Evolutionary conservation across 129 eudicot genomes (phyloP).

Genomic region (Glebionis coronaria): DNA sequence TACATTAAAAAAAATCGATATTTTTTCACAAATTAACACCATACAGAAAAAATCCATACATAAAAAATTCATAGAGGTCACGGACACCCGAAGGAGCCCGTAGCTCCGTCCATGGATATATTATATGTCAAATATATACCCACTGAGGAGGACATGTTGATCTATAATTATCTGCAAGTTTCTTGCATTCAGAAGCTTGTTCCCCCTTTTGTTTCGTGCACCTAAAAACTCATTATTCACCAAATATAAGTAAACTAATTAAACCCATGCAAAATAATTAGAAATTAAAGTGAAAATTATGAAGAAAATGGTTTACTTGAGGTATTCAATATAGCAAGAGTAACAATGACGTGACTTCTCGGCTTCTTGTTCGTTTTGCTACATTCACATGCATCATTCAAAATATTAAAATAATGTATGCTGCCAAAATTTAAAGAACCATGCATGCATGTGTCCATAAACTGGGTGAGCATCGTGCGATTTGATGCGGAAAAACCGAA

Average conservation of each 20-base stretch:
- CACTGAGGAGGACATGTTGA: slow-evolving; percentile 19
- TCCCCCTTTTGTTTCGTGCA: slow-evolving; percentile 22
- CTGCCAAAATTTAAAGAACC: neutral
- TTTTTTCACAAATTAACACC: no score
- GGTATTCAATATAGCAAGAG: slow-evolving; percentile 15
- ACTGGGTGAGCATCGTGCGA: no score
- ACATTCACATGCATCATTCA: no score
- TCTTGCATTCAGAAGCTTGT: slow-evolving; percentile 24
- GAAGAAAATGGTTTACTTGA: neutral
- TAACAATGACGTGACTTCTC: slow-evolving; percentile 19
- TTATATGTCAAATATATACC: no score
- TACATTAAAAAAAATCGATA: no score
- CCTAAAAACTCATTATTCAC: neutral
- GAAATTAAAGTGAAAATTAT: neutral
- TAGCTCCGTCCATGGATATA: no score
- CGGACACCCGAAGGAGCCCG: no score
- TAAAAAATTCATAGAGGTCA: no score
- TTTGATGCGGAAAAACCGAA: no score
- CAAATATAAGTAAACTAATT: neutral
- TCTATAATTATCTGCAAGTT: slow-evolving; percentile 16
- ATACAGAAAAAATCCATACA: no score
- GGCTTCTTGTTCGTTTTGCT: slow-evolving; percentile 6
- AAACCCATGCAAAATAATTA: neutral
- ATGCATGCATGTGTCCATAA: neutral
- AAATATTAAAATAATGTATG: no score